Conservation (phyloP, 2,329 filamentous ascomycete species). For the Aureobasidium sp. region DNA sequence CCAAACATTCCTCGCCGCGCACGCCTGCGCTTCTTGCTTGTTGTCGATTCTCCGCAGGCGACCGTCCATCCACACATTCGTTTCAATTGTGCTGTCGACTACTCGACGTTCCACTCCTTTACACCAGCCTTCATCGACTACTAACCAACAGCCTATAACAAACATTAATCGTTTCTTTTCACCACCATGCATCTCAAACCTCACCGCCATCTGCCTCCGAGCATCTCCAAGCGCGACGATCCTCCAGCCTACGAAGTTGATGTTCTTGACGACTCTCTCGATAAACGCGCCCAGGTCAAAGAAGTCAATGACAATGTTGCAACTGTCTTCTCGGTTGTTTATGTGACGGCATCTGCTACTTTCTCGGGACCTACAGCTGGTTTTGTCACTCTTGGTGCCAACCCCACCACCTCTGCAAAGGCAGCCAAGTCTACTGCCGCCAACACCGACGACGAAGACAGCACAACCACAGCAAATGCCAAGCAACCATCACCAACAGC, state of each 20-base stretch:
- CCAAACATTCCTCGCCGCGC: slow-evolving; percentile 15
- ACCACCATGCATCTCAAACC: slow-evolving; percentile 5
- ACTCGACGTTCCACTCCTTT: slow-evolving; percentile 14
- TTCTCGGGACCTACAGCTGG: slow-evolving; percentile 41
- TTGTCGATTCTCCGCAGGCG: slow-evolving; percentile 12
- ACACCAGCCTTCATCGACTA: not conserved
- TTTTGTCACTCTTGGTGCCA: slow-evolving; percentile 23
- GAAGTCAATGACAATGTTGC: slow-evolving; percentile 20
- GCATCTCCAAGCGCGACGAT: not conserved
- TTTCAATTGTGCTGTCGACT: slow-evolving; percentile 1
- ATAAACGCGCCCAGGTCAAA: slow-evolving; percentile 12
- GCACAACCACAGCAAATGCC: not conserved
- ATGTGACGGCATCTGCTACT: slow-evolving; percentile 46
- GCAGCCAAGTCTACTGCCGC: slow-evolving; percentile 17
- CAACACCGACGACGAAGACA: slow-evolving; percentile 3
- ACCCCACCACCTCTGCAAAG: slow-evolving; percentile 17
- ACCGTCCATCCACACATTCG: not conserved
- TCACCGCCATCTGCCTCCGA: slow-evolving; percentile 3
- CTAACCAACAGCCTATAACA: slow-evolving; percentile 4
- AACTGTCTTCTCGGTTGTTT: slow-evolving; percentile 41
- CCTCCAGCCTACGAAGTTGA: not conserved
- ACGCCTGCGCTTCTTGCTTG: slow-evolving; percentile 11
- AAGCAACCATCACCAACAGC: slow-evolving; percentile 6
- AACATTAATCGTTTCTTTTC: not conserved
- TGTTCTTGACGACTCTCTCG: not conserved